Evolutionary conservation across 2,329 filamentous ascomycete species (phyloP), one percentile per base, ranked within the genome.

Genomic region (Alternaria triticina): DNA sequence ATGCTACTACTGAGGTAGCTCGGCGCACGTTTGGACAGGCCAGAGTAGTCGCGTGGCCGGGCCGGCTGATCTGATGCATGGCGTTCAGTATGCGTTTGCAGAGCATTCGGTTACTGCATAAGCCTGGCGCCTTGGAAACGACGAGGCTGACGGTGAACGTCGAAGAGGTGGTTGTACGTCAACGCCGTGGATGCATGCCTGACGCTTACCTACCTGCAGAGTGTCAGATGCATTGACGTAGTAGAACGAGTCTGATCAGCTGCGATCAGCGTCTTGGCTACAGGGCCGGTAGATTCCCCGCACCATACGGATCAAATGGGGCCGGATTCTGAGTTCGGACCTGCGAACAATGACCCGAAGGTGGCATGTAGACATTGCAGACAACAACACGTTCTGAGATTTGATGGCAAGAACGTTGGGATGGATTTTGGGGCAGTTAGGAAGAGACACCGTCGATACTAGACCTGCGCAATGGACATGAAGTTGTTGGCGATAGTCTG

Each of bases 191-290:
- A 59, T 70, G 69, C 66, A 67, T 64, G 36, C 30, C 22, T 52
- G 59, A 49, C 70, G 68, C 64, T 67, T 65, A 40, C 36, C 28
- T 44, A 47, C 25, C 59, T 65, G 61, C 61, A 70, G 40, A 44
- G 30, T 50, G 67, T 71, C 70, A 71, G 66, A 66, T 68, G 68
- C 64, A 59, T 49, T 17, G 43, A 50, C 51, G 50, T 50, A 62
- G 61, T 45, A 61, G 17, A 47, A 40, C 36, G 59, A 54, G 49
- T 30, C 46, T 62, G 52, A 61, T 58, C 50, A 59, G 51, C 36
- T 55, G 62, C 45, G 63, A 66, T 66, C 61, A 55, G 59, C 59
- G 59, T 54, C 65, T 68, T 62, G 65, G 57, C 59, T 49, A 62
- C 47, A 22, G 51, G 57, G 46, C 43, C 54, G 54, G 61, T 43